Percentiles rank a stretch among this genome's conserved stretches.
These are phyloP conservation scores for Coemansia guatemalensis DNA, from an alignment of 192 early-diverging fungal genomes.

Conservation along the genomic window DNA sequence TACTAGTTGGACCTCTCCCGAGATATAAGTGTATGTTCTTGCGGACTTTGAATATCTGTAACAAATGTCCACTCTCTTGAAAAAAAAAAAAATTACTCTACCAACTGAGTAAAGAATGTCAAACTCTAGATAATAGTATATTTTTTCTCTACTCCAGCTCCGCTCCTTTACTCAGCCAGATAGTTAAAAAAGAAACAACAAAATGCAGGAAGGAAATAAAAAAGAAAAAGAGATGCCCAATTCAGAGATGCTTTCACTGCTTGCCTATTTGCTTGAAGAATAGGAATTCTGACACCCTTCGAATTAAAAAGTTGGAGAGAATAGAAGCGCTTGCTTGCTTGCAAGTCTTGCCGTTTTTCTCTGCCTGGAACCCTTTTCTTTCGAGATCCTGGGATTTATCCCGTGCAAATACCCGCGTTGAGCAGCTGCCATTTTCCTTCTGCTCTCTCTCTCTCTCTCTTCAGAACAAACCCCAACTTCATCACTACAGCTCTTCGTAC, in stretches of 20 bases:
- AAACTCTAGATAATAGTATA: background rate
- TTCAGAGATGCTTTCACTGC: background rate
- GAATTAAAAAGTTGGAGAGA: too few relatives aligned
- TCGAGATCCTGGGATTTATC: background rate
- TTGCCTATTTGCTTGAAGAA: background rate
- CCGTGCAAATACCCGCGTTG: background rate
- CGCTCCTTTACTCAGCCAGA: background rate
- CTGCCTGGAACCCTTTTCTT: background rate
- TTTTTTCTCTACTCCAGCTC: background rate
- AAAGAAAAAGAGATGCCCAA: background rate
- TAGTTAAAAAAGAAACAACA: conserved; percentile 9
- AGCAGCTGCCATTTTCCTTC: background rate
- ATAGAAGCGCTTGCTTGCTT: background rate
- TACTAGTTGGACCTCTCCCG: background rate
- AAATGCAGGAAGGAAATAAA: conserved; percentile 3
- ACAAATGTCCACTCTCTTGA: background rate
- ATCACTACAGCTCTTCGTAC: too few relatives aligned
- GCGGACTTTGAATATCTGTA: background rate
- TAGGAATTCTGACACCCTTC: background rate
- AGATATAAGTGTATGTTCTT: background rate
- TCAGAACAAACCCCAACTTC: too few relatives aligned
- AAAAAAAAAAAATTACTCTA: background rate
- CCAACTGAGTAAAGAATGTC: background rate
- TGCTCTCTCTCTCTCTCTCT: background rate
- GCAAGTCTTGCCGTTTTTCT: background rate